Conservation (phyloP, 2,329 filamentous ascomycete genomes). For the Pseudogymnoascus sp. region DNA sequence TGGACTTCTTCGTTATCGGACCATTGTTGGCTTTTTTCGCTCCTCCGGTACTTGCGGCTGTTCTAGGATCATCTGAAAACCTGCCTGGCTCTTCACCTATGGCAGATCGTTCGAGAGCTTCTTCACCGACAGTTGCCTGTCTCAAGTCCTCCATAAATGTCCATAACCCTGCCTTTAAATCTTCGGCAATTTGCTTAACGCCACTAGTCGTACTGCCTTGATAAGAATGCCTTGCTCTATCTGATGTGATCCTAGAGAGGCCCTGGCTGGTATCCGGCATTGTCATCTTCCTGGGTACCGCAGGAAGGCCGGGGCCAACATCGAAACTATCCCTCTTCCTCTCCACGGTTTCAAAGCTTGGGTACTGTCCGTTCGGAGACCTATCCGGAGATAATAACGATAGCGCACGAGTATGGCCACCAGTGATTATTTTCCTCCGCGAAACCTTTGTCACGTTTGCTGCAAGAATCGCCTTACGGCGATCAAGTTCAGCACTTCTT, state of each 20-base stretch:
- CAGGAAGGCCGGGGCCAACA: not conserved
- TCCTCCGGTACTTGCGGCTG: not conserved
- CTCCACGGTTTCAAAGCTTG: not conserved
- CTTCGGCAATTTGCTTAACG: constrained; percentile 42
- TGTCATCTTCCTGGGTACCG: constrained; percentile 19
- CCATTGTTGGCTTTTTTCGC: not conserved
- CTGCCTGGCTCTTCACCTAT: not conserved
- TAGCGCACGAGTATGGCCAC: constrained; percentile 54
- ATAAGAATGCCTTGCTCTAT: constrained; percentile 25
- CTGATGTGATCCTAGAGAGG: constrained; percentile 20
- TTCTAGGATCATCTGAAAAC: not conserved
- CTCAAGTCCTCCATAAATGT: constrained; percentile 93
- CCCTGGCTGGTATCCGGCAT: constrained; percentile 27
- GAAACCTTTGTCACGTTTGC: constrained; percentile 36
- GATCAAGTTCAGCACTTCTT: constrained; percentile 55
- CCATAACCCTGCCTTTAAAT: constrained; percentile 82
- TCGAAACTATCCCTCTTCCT: not conserved
- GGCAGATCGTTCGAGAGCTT: constrained; percentile 55
- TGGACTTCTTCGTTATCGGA: not conserved
- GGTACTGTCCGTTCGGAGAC: constrained; percentile 17
- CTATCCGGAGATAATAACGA: constrained; percentile 66
- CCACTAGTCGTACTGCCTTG: constrained; percentile 25
- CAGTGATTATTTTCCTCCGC: constrained; percentile 60
- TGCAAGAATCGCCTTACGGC: constrained; percentile 58
- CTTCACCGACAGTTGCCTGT: constrained; percentile 92